phyloP scores from a whole-genome alignment of 768 basidiomycete genomes.

The Russula earlei region DNA sequence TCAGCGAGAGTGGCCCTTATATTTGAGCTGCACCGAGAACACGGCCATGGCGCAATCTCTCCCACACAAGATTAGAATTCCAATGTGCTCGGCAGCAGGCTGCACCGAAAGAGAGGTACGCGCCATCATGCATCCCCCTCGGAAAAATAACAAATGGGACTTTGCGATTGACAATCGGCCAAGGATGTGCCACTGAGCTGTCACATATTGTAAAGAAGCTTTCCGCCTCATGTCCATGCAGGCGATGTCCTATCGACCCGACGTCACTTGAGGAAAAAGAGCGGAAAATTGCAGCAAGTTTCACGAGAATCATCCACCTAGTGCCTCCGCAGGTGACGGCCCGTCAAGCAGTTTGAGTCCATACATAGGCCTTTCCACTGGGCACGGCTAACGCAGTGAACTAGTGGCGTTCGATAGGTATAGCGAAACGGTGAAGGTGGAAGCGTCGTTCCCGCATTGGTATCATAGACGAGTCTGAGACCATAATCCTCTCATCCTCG shows the following conservation, averaged over 20 bases:
- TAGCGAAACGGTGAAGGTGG: not conserved
- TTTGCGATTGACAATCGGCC: slow-evolving; percentile 1
- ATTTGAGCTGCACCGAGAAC: slow-evolving; percentile 9
- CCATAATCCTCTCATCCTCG: not conserved
- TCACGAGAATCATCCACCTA: slow-evolving; percentile 1
- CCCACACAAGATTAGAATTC: slow-evolving; percentile 5
- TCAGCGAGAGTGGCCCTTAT: slow-evolving; percentile 13
- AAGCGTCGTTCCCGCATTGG: not conserved
- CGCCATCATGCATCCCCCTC: not conserved
- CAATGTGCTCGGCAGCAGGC: slow-evolving; percentile 1
- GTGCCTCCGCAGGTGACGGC: not conserved
- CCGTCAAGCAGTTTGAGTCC: not conserved
- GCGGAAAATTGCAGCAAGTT: not conserved
- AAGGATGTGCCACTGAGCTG: slow-evolving; percentile 5
- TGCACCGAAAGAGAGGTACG: not conserved
- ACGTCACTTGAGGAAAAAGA: not conserved
- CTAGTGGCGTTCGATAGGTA: not conserved
- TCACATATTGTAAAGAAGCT: slow-evolving; percentile 2
- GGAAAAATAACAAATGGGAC: not conserved
- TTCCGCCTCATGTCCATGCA: not conserved
- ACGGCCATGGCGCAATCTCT: slow-evolving; percentile 14
- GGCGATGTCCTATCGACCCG: not conserved
- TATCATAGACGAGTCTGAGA: not conserved
- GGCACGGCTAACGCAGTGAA: not conserved
- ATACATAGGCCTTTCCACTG: not conserved